Evolutionary conservation across 768 basidiomycete genomes (phyloP).

Genomic region (Suillus hirtellus): DNA sequence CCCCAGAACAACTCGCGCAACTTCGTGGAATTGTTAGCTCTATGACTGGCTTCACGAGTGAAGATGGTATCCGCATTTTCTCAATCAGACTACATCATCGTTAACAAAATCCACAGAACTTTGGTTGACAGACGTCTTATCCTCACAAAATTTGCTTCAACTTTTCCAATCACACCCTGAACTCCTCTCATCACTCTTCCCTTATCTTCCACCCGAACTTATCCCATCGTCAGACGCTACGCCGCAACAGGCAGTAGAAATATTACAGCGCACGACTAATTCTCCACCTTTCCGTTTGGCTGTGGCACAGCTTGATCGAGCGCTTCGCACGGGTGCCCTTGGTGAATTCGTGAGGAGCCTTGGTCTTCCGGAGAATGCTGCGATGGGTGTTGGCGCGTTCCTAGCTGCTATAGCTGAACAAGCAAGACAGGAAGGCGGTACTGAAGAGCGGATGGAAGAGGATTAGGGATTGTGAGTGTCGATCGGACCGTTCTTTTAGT

Average conservation of each 20-base stretch:
- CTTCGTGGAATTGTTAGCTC: conserved; percentile 55
- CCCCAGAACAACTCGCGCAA: conserved; percentile 68
- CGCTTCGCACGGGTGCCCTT: conserved; percentile 77
- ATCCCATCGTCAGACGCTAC: conserved; percentile 61
- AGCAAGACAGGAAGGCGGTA: conserved; percentile 43
- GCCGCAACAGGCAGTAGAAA: conserved; percentile 41
- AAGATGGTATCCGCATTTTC: conserved; percentile 10
- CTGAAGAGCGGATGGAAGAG: conserved; percentile 75
- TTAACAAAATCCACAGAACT: conserved; percentile 36
- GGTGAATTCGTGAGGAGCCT: conserved; percentile 74
- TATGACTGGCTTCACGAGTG: conserved; percentile 37
- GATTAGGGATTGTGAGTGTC: conserved; percentile 45
- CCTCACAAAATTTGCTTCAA: conserved; percentile 68
- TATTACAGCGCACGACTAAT: conserved; percentile 71
- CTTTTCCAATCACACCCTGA: conserved; percentile 71
- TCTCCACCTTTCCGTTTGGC: conserved; percentile 84
- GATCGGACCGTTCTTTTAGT: background rate
- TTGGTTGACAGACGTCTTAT: conserved; percentile 73
- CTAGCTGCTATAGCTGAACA: conserved; percentile 79
- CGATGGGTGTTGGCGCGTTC: conserved; percentile 74
- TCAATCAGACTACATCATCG: conserved; percentile 5
- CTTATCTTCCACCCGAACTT: conserved; percentile 80
- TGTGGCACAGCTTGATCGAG: conserved; percentile 80
- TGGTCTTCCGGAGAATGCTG: conserved; percentile 85
- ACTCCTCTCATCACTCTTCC: conserved; percentile 69